Conservation (phyloP, 257 asterid genomes). For the Paulownia fortunei region DNA sequence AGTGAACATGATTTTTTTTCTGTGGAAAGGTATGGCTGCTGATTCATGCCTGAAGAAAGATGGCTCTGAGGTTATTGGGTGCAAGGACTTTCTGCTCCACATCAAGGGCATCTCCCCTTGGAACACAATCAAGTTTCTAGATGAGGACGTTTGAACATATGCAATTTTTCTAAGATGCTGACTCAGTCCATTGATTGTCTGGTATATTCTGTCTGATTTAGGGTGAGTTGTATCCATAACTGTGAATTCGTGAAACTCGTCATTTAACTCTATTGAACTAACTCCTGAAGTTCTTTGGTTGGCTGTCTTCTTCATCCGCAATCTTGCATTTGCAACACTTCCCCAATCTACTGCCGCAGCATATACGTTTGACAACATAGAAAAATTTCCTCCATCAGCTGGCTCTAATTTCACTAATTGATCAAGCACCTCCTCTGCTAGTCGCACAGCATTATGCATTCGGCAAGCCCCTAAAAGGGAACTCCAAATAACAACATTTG, state of each 20-base stretch:
- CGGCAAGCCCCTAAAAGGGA: slow-evolving; percentile 81
- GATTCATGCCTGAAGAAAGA: slow-evolving; percentile 17
- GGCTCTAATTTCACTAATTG: slow-evolving; percentile 55
- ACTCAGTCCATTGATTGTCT: slow-evolving; percentile 56
- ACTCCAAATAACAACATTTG: slow-evolving; percentile 74
- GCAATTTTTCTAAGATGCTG: slow-evolving; percentile 56
- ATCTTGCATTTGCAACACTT: slow-evolving; percentile 60
- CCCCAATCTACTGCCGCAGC: slow-evolving; percentile 77
- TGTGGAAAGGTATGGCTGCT: neutral
- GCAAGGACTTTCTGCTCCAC: slow-evolving; percentile 8
- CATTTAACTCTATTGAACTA: slow-evolving; percentile 58
- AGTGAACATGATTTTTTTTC: neutral
- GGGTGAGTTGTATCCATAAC: slow-evolving; percentile 71
- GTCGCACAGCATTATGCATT: slow-evolving; percentile 56
- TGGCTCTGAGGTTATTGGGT: neutral
- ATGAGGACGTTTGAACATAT: slow-evolving; percentile 33
- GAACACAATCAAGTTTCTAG: slow-evolving; percentile 18
- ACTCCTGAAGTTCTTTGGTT: slow-evolving; percentile 54
- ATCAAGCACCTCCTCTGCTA: slow-evolving; percentile 56
- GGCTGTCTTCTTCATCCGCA: slow-evolving; percentile 53
- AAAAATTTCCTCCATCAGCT: slow-evolving; percentile 48
- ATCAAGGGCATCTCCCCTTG: neutral
- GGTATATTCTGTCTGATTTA: slow-evolving; percentile 58
- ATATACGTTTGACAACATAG: slow-evolving; percentile 59
- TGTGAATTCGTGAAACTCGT: slow-evolving; percentile 66